Conservation (phyloP, 2,329 filamentous ascomycete species). For the Whalleya microplaca region DNA sequence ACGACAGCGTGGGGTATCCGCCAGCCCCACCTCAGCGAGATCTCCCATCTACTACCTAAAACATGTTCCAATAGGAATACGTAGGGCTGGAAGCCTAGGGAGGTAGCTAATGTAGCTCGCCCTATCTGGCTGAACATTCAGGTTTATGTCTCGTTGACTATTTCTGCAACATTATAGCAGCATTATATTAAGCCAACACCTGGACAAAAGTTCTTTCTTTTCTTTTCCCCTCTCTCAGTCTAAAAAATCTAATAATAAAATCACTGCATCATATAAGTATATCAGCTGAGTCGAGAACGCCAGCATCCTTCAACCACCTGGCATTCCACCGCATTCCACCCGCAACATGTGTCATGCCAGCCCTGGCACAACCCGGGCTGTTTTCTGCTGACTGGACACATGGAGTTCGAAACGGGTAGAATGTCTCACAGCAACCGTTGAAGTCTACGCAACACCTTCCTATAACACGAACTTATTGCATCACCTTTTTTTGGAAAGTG, state of each 20-base stretch:
- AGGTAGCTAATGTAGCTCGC: neutral
- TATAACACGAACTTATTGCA: too few relatives aligned
- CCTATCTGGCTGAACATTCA: neutral
- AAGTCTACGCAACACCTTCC: neutral
- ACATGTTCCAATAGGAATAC: neutral
- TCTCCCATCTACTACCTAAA: neutral
- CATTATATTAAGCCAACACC: too few relatives aligned
- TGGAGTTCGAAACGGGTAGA: neutral
- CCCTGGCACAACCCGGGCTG: neutral
- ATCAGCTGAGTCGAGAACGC: neutral
- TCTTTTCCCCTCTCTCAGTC: neutral
- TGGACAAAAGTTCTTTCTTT: neutral
- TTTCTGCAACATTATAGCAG: too few relatives aligned
- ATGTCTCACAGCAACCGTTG: neutral
- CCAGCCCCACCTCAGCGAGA: neutral
- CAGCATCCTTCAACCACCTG: neutral
- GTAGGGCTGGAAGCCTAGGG: neutral
- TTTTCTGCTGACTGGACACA: neutral
- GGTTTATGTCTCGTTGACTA: too few relatives aligned
- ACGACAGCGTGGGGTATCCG: neutral
- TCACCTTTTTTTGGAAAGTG: too few relatives aligned
- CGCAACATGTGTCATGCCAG: neutral
- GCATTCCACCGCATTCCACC: neutral
- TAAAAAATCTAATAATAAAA: neutral
- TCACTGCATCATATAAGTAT: neutral